Percentiles rank a stretch among this genome's conserved stretches.
Conservation (phyloP, 2,329 filamentous ascomycete genomes). For the Colletotrichum agaves region DNA sequence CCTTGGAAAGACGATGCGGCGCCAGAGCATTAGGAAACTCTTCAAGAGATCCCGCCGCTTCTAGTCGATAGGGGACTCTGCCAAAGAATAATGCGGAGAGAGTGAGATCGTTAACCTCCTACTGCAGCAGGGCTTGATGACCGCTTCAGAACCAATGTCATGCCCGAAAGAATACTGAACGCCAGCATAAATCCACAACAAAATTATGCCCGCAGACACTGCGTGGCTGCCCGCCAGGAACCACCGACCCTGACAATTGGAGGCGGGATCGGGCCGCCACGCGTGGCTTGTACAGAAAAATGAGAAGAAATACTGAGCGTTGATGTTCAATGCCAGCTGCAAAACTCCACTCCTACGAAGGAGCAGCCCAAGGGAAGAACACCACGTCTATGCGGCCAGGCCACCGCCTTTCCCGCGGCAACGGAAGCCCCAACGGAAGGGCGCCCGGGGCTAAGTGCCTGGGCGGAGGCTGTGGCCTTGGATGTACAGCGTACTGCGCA, state of each 20-base stretch:
- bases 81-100: background rate
- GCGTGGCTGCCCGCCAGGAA: background rate
- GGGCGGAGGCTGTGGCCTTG: background rate
- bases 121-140: background rate
- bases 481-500: background rate
- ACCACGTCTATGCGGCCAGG: conserved; percentile 4
- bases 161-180: conserved; percentile 1
- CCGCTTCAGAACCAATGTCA: background rate
- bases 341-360: background rate
- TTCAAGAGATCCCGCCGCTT: background rate
- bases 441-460: background rate
- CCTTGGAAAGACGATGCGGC: conserved; percentile 11
- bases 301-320: background rate
- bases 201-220: background rate
- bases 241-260: background rate
- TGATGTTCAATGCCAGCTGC: background rate
- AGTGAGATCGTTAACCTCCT: background rate
- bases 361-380: background rate
- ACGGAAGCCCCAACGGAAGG: background rate
- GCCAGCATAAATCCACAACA: background rate
- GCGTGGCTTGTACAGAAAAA: background rate
- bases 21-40: conserved; percentile 15
- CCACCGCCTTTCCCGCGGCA: conserved; percentile 9
- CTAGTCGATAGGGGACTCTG: background rate
- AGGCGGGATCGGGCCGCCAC: conserved; percentile 9